Base-by-base conservation (phyloP, 2,329 filamentous ascomycete genomes). In the Arthrocladium fulminans region DNA sequence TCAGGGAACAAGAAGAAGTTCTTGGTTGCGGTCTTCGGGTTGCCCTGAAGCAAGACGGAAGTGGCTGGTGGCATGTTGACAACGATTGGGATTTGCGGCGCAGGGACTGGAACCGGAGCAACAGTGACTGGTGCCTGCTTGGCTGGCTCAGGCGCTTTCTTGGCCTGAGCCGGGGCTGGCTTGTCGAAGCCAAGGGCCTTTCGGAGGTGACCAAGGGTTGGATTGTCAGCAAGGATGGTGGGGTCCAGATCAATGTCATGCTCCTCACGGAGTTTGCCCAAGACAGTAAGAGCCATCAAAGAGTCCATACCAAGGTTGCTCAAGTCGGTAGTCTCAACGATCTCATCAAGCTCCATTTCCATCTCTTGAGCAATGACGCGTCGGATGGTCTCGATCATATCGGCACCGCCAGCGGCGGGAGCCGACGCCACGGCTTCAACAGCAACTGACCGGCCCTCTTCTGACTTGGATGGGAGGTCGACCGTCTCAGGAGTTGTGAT, bases 271-370 rank as follows among this genome's bases (percentile, higher is more conserved):
- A 72, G 65, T 44, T 64, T 67, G 37, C 68, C 68, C 13, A 71
- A 63, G 5, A 71, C 67, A 2, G 68, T 69, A 23, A 72, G 60
- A 4, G 67, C 67, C 61, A 72, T 68, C 20, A 72, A 57, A 3
- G 69, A 72, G 50, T 72, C 69, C 60, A 72, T 68, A 3, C 69
- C 69, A 56, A 72, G 62, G 45, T 67, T 65, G 19, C 59, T 63
- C 34, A 72, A 59, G 47, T 70, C 69, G 9, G 64, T 64, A 7
- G 65, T 60, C 22, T 60, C 64, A 8, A 62, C 58, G 22, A 72
- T 61, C 35, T 72, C 69, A 8, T 61, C 61, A 2, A 66, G 57
- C 9, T 66, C 55, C 27, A 72, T 63, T 24, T 68, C 69, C 53
- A 71, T 71, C 48, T 72, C 68, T 41, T 69, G 65, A 1, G 67